Evolutionary conservation across 371 early-diverging fungal species (phyloP).

Genomic region (Mucor racemosus): DNA sequence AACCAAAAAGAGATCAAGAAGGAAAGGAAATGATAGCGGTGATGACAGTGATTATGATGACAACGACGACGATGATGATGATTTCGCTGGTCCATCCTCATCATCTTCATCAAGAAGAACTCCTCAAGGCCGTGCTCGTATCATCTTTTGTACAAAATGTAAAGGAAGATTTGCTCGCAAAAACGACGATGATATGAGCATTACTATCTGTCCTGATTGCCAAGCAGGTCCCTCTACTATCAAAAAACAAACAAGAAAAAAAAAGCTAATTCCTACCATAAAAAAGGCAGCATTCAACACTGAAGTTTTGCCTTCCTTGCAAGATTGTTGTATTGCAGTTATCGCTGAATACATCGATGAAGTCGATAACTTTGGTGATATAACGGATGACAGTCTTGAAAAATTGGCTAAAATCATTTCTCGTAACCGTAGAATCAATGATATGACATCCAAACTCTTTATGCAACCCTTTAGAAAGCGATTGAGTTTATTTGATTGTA

Average conservation of each 20-base stretch:
- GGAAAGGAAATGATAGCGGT: conserved; percentile 29
- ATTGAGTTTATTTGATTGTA: conserved; percentile 81
- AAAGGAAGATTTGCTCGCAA: conserved; percentile 58
- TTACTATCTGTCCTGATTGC: conserved; percentile 59
- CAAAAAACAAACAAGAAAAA: conserved; percentile 27
- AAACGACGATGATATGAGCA: conserved; percentile 27
- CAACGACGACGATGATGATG: conserved; percentile 45
- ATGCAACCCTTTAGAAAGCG: conserved; percentile 61
- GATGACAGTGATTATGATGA: not conserved
- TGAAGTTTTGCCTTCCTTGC: conserved; percentile 46
- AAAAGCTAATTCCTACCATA: conserved; percentile 29
- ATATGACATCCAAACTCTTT: conserved; percentile 73
- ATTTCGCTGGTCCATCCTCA: conserved; percentile 28
- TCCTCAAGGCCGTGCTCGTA: conserved; percentile 40
- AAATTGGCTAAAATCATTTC: conserved; percentile 82
- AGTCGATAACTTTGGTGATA: conserved; percentile 84
- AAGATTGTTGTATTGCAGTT: conserved; percentile 72
- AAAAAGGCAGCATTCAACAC: conserved; percentile 31
- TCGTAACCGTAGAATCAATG: conserved; percentile 71
- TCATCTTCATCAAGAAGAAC: conserved; percentile 33
- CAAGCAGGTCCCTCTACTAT: conserved; percentile 26
- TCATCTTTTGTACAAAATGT: conserved; percentile 68
- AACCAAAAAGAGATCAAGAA: conserved; percentile 24
- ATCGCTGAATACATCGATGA: conserved; percentile 77
- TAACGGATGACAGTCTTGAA: conserved; percentile 69